phyloP scores from a whole-genome alignment of 352 stramenopile genomes.

The Thraustochytrium striatum region DNA sequence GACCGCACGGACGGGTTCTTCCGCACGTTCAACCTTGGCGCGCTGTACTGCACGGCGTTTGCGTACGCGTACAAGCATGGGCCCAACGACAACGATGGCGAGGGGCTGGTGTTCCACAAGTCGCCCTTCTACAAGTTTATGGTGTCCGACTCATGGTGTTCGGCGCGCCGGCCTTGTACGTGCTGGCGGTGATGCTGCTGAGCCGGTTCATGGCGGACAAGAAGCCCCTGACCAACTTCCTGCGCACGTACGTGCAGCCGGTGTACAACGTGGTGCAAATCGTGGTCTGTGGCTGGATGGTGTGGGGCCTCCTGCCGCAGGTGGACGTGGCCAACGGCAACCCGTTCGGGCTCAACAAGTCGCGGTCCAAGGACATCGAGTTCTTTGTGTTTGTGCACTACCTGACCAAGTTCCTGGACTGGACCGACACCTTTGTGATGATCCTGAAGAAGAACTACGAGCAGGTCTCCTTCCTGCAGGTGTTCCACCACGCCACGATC shows the following conservation, averaged over 20 bases:
- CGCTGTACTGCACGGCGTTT: background rate
- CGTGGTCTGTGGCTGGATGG: slow-evolving; percentile 51
- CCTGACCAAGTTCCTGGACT: slow-evolving; percentile 52
- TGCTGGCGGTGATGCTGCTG: background rate
- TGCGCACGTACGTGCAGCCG: slow-evolving; percentile 3
- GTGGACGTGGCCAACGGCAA: slow-evolving; percentile 34
- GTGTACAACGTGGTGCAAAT: slow-evolving; percentile 53
- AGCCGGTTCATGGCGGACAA: slow-evolving; percentile 34
- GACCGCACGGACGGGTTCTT: background rate
- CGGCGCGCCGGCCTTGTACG: background rate
- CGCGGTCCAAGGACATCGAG: slow-evolving; percentile 22
- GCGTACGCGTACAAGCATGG: slow-evolving; percentile 5
- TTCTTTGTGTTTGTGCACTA: slow-evolving; percentile 52
- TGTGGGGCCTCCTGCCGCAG: slow-evolving; percentile 32
- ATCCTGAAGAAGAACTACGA: slow-evolving; percentile 44
- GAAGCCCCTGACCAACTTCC: background rate
- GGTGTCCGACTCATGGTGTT: background rate
- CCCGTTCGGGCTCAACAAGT: slow-evolving; percentile 46
- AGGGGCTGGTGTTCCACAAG: background rate
- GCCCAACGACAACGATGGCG: background rate
- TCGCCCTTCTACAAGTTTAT: background rate
- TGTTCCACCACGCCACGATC: slow-evolving; percentile 53
- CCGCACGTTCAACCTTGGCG: slow-evolving; percentile 18
- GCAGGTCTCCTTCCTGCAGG: slow-evolving; percentile 51
- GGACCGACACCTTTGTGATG: slow-evolving; percentile 52